Conservation (phyloP, 2,329 filamentous ascomycete genomes). For the Colletotrichum neosansevieriae region DNA sequence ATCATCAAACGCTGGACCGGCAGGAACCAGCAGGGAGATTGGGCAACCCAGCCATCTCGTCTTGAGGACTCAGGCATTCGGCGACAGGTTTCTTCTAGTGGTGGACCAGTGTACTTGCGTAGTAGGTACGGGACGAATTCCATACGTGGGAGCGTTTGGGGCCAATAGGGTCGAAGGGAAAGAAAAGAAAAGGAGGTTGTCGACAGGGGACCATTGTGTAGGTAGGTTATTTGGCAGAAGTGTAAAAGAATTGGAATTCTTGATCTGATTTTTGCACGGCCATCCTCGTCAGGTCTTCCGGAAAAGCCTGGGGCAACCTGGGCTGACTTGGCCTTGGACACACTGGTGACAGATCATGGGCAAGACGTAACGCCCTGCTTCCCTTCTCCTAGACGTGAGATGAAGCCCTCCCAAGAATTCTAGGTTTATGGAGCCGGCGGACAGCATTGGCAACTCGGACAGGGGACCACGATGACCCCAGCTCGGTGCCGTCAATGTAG, state of each 20-base stretch:
- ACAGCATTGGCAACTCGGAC: background rate
- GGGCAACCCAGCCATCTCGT: constrained; percentile 12
- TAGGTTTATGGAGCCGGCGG: background rate
- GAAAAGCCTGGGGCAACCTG: background rate
- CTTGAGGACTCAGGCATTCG: constrained; percentile 18
- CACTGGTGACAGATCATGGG: constrained; percentile 3
- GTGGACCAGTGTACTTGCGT: background rate
- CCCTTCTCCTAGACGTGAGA: background rate
- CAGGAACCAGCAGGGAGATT: background rate
- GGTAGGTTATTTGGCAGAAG: constrained; percentile 27
- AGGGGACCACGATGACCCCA: constrained; percentile 5
- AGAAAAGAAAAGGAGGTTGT: background rate
- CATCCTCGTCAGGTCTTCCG: background rate
- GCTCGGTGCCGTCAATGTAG: background rate
- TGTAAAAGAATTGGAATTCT: constrained; percentile 26
- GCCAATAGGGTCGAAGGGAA: constrained; percentile 18
- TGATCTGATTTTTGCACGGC: constrained; percentile 9
- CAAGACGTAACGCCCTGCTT: constrained; percentile 6
- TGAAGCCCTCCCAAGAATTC: background rate
- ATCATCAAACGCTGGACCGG: constrained; percentile 4
- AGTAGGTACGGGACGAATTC: constrained; percentile 9
- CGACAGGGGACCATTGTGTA: constrained; percentile 13
- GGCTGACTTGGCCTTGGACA: background rate
- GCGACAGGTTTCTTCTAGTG: constrained; percentile 1
- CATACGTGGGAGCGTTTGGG: constrained; percentile 32